Evolutionary conservation across 345 rosid species (phyloP).

Genomic region (Euphorbia peplus): DNA sequence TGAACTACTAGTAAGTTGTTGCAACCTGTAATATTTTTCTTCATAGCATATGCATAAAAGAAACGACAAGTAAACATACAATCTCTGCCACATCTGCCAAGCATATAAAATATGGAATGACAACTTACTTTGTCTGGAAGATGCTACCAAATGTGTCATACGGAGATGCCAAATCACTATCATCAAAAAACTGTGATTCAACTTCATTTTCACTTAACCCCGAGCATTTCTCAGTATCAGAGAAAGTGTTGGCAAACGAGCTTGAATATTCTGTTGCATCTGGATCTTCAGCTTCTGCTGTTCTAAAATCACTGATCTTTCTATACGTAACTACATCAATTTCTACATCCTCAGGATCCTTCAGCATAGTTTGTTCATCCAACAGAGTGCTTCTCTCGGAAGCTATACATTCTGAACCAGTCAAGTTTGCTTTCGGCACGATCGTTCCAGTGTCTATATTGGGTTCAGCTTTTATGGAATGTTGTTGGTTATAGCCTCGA

Average conservation of each 20-base stretch:
- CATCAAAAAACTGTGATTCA: conserved; percentile 62
- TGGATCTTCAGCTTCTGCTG: conserved; percentile 49
- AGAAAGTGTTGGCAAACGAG: conserved; percentile 70
- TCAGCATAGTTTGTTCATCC: conserved; percentile 22
- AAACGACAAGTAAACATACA: neutral
- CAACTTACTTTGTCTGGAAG: conserved; percentile 54
- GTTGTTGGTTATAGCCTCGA: conserved; percentile 25
- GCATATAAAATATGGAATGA: conserved; percentile 4
- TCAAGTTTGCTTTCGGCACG: conserved; percentile 26
- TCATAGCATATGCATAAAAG: neutral
- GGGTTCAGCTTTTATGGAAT: conserved; percentile 24
- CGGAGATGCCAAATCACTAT: conserved; percentile 47
- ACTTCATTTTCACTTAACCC: conserved; percentile 74
- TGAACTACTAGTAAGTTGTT: neutral
- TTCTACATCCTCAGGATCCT: conserved; percentile 42
- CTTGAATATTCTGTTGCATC: conserved; percentile 85
- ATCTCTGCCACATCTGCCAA: neutral
- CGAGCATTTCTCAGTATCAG: conserved; percentile 44
- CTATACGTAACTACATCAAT: conserved; percentile 53
- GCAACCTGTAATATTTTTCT: neutral
- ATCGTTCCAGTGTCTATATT: conserved; percentile 32
- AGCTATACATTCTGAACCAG: conserved; percentile 26
- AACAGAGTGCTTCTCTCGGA: conserved; percentile 30
- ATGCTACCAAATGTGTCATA: conserved; percentile 51
- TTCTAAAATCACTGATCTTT: conserved; percentile 14